Evolutionary conservation across 129 eudicot species (phyloP), one percentile per base, ranked within the genome.

Genomic region (Solidago caesia): DNA sequence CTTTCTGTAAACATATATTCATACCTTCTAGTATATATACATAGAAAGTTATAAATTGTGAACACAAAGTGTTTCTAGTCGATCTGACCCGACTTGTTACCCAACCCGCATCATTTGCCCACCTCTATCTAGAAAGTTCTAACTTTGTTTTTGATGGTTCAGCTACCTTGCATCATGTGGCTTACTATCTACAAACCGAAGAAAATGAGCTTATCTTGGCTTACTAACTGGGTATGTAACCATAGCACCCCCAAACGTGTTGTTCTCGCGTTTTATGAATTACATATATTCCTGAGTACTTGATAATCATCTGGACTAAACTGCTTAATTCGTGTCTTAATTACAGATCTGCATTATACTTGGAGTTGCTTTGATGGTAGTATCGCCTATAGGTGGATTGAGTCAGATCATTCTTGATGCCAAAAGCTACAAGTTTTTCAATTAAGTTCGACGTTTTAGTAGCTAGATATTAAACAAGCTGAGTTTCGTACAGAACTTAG

Each of bases 91-190:
- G 21, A 21, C 21, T 21, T 21, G 21, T 21, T 21, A 21, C 21
- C 21, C 21, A 21, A 21, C 21, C 21, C 21, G 21, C 21, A 21
- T 21, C 21, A 21, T 21, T 21, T 21, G 21, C 21, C 21, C 21
- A 21, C 21, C 21, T 45, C 16, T 63, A 9, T 14, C 12, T 64
- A 67, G 7, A 21, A 0, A 15, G 44, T 51, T 67, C 12, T 25
- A 45, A 64, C 44, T 49, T 29, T 45, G 7, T 4, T 64, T 8
- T 74, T 53, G 16, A 53, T 16, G 57, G n/a, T 67, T 48, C 88
- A 92, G 98, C 79, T 92, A 16, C 98, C 98, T 42, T 92, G 98
- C 73, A 74, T 92, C 58, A 89, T 89, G 68, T 92, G 98, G 98
- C 98, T 89, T 60, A 69, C 86, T 15, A 81, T 92, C 75, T 77